phyloP scores from a whole-genome alignment of 2,329 filamentous ascomycete species.

The Hypoxylon sp. region DNA sequence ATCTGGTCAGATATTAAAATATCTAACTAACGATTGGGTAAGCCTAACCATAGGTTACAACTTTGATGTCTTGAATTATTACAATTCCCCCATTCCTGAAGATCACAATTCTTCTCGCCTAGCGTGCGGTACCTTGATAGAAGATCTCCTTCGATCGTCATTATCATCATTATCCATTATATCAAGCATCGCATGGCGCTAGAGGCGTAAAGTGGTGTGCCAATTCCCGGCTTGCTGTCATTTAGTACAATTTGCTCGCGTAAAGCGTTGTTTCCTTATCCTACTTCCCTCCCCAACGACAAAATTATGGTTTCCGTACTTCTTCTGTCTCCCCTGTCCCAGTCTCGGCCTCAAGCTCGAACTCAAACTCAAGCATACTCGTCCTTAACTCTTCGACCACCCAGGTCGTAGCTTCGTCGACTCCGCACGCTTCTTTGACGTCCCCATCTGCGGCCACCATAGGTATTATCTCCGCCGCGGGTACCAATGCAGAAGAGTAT shows the following conservation, averaged over 20 bases:
- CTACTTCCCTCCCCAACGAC: neutral
- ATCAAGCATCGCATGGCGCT: neutral
- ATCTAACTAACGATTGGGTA: neutral
- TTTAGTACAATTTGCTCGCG: slow-evolving; percentile 7
- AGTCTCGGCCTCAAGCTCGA: slow-evolving; percentile 54
- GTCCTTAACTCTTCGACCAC: slow-evolving; percentile 72
- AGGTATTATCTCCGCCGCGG: slow-evolving; percentile 62
- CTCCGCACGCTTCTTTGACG: slow-evolving; percentile 67
- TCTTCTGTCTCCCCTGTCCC: slow-evolving; percentile 2
- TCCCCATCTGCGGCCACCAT: slow-evolving; percentile 61
- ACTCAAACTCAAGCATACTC: slow-evolving; percentile 70
- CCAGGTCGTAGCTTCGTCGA: slow-evolving; percentile 69
- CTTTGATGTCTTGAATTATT: slow-evolving; percentile 12
- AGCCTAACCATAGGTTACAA: neutral
- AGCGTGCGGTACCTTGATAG: neutral
- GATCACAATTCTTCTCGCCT: neutral
- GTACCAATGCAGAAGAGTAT: slow-evolving; percentile 77
- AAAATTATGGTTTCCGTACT: neutral
- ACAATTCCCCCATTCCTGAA: neutral
- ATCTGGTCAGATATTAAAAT: neutral
- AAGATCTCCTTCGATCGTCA: slow-evolving; percentile 6
- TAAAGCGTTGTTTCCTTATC: slow-evolving; percentile 2
- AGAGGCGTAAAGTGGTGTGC: neutral
- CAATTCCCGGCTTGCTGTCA: slow-evolving; percentile 3
- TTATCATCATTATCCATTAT: slow-evolving; percentile 19